Conservation (phyloP, 306 rosid genomes). For the Cicer judaicum region DNA sequence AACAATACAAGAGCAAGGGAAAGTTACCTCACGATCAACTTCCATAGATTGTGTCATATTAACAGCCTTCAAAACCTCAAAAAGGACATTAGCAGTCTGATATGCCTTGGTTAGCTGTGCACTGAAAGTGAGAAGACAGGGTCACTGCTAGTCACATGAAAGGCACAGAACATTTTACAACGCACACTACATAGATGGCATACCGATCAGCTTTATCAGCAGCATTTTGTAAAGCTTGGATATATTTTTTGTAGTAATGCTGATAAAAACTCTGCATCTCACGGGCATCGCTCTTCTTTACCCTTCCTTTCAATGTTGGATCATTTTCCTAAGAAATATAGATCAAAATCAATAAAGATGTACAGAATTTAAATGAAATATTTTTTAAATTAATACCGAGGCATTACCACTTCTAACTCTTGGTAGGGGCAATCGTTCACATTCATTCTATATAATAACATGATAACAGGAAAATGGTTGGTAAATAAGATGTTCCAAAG, state of each 20-base stretch:
- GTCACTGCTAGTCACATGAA: constrained; percentile 33
- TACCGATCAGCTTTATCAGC: constrained; percentile 98
- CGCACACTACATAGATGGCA: constrained; percentile 34
- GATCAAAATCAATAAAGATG: constrained; percentile 29
- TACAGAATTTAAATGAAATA: constrained; percentile 11
- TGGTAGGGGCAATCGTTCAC: not conserved
- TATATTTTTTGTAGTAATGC: constrained; percentile 94
- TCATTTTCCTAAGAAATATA: constrained; percentile 76
- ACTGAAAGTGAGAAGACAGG: constrained; percentile 51
- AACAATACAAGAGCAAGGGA: constrained; percentile 14
- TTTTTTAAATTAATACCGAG: not conserved
- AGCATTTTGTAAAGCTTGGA: constrained; percentile 92
- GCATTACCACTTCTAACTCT: constrained; percentile 7
- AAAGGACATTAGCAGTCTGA: constrained; percentile 97
- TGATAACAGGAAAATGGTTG: not conserved
- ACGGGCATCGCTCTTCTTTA: constrained; percentile 98
- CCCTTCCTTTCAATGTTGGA: constrained; percentile 94
- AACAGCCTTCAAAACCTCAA: constrained; percentile 97
- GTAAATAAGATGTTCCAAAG: not conserved
- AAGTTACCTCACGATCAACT: constrained; percentile 89
- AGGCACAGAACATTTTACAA: constrained; percentile 27
- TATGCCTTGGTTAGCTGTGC: constrained; percentile 98
- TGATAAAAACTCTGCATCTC: constrained; percentile 99
- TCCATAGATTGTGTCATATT: constrained; percentile 95
- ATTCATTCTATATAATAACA: not conserved